A percentile compares a stretch with the other conserved stretches of the same genome.
Evolutionary conservation across 352 stramenopile genomes (phyloP).

Genomic region (Halophytophthora polymorphica): DNA sequence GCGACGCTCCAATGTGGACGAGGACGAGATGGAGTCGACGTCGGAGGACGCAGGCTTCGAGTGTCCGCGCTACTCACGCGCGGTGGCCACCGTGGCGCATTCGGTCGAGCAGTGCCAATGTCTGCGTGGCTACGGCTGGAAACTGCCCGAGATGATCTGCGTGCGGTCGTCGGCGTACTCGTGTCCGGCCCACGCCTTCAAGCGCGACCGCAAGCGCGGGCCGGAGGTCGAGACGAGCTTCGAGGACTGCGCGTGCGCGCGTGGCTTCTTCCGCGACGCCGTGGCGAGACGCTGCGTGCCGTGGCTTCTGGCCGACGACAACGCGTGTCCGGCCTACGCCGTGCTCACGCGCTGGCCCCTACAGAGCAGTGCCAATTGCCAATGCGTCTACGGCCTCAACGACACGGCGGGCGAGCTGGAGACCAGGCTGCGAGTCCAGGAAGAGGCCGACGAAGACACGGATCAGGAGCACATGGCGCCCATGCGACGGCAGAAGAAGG

Average conservation of each 20-base stretch:
- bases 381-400: constrained; percentile 68
- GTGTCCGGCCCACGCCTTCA: constrained; percentile 62
- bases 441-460: constrained; percentile 9
- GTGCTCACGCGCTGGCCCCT: constrained; percentile 74
- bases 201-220: constrained; percentile 4
- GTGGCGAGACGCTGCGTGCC: constrained; percentile 44
- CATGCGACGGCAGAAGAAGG: constrained; percentile 20
- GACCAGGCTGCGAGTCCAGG: constrained; percentile 9
- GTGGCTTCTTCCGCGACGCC: constrained; percentile 69
- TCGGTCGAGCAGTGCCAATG: constrained; percentile 78
- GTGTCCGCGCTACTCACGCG: constrained; percentile 59
- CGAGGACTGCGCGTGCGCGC: constrained; percentile 64
- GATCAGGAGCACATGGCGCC: constrained; percentile 15
- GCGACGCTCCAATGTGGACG: constrained; percentile 12
- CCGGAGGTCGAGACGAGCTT: constrained; percentile 46
- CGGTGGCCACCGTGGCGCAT: constrained; percentile 50
- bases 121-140: constrained; percentile 70
- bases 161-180: constrained; percentile 51
- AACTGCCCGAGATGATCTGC: constrained; percentile 66
- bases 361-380: constrained; percentile 69
- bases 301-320: constrained; percentile 68
- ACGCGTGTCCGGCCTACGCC: constrained; percentile 53
- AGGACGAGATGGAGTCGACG: constrained; percentile 23
- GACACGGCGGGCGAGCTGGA: constrained; percentile 15
- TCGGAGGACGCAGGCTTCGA: constrained; percentile 28